phyloP scores from a whole-genome alignment of 164 flowering plant species.

The Aristolochia contorta region DNA sequence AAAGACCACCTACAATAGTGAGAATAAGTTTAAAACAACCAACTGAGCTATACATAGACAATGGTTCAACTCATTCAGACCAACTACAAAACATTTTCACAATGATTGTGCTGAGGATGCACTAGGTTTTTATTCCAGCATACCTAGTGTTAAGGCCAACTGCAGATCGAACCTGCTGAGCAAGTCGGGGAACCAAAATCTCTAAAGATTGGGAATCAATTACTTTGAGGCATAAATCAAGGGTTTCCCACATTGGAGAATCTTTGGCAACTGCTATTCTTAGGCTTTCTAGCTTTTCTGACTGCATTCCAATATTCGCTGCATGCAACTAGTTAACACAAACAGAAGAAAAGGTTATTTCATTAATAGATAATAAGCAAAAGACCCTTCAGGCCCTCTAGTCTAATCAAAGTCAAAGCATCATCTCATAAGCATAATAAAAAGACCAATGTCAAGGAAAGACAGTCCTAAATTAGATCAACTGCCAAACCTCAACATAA shows the following conservation, averaged over 20 bases:
- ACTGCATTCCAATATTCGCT: constrained; percentile 67
- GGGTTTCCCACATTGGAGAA: constrained; percentile 99
- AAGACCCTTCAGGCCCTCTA: too few relatives aligned
- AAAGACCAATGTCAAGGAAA: neutral
- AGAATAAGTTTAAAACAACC: too few relatives aligned
- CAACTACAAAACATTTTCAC: neutral
- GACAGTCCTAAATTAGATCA: neutral
- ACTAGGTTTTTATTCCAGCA: neutral
- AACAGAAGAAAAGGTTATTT: neutral
- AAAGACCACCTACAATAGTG: too few relatives aligned
- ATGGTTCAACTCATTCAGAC: neutral
- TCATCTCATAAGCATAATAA: neutral
- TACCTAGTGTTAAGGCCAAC: constrained; percentile 97
- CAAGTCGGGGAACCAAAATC: constrained; percentile 79
- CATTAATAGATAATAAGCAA: too few relatives aligned
- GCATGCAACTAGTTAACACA: constrained; percentile 62
- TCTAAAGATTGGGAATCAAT: constrained; percentile 67
- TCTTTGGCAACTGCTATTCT: constrained; percentile 90
- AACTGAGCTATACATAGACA: neutral
- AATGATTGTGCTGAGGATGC: too few relatives aligned
- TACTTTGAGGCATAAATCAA: constrained; percentile 74
- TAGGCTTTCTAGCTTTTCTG: constrained; percentile 88
- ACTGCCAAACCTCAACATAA: constrained; percentile 72
- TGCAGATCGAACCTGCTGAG: constrained; percentile 79
- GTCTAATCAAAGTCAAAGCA: too few relatives aligned